Percentiles rank a stretch among this genome's conserved stretches.
Conservation (phyloP, 805 yeast genomes). For the Kockiozyma suomiensis region DNA sequence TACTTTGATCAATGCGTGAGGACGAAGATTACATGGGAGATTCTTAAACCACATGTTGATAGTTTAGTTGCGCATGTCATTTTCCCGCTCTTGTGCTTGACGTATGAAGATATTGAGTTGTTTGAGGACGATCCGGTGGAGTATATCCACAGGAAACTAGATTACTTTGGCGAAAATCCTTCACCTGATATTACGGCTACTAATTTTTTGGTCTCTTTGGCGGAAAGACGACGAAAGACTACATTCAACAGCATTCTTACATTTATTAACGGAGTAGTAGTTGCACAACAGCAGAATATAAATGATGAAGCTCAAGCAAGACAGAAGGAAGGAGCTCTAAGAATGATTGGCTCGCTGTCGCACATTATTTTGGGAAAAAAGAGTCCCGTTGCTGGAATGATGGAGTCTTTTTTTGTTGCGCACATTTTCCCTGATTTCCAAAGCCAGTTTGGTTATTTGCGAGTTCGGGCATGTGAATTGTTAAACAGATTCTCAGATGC, state of each 20-base stretch:
- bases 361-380: conserved; percentile 54
- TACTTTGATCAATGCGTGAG: conserved; percentile 49
- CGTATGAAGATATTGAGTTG: conserved; percentile 64
- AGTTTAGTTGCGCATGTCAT: conserved; percentile 70
- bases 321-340: conserved; percentile 74
- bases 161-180: conserved; percentile 57
- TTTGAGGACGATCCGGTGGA: conserved; percentile 89
- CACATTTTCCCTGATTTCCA: conserved; percentile 73
- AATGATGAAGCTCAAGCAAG: conserved; percentile 50
- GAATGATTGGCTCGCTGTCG: conserved; percentile 75
- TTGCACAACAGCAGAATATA: conserved; percentile 39
- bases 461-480: conserved; percentile 58
- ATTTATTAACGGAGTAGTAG: conserved; percentile 56
- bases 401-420: conserved; percentile 66
- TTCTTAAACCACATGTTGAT: conserved; percentile 65
- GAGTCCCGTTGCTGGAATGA: conserved; percentile 61
- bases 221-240: conserved; percentile 62
- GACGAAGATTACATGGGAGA: conserved; percentile 64
- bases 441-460: conserved; percentile 62
- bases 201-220: conserved; percentile 69
- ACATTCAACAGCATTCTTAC: conserved; percentile 64
- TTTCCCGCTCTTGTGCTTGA: conserved; percentile 73
- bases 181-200: conserved; percentile 82
- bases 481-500: conserved; percentile 64
- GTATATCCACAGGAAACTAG: conserved; percentile 74